Evolutionary conservation across 805 yeast species (phyloP).

Genomic region (Saccharomycopsis vini): DNA sequence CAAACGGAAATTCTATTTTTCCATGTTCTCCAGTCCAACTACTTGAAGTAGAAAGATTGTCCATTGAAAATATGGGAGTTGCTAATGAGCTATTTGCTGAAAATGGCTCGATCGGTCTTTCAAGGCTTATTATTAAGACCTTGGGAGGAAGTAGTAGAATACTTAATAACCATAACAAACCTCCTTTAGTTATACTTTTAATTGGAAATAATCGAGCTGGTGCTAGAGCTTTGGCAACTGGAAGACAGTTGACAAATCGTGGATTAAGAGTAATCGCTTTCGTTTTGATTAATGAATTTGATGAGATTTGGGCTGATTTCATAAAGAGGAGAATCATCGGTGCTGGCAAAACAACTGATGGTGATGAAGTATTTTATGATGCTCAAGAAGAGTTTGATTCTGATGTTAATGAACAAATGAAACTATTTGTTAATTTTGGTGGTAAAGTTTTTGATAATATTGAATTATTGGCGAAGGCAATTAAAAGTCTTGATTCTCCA

Average conservation of each 20-base stretch:
- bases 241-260: conserved; percentile 67
- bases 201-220: conserved; percentile 75
- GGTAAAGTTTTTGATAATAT: conserved; percentile 50
- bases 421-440: conserved; percentile 50
- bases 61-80: conserved; percentile 45
- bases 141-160: conserved; percentile 67
- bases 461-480: conserved; percentile 29
- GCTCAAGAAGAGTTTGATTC: conserved; percentile 33
- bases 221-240: conserved; percentile 65
- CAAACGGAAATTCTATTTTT: conserved; percentile 31
- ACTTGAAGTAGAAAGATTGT: conserved; percentile 59
- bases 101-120: conserved; percentile 59
- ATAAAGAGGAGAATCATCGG: neutral
- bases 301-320: conserved; percentile 16
- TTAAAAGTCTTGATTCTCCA: conserved; percentile 53
- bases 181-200: conserved; percentile 65
- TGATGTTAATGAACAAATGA: conserved; percentile 41
- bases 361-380: conserved; percentile 22
- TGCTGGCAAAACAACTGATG: too few relatives aligned
- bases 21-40: conserved; percentile 72
- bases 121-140: conserved; percentile 47
- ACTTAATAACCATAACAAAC: conserved; percentile 61
- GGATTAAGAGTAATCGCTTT: conserved; percentile 61
- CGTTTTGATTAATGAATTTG: conserved; percentile 15
- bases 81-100: conserved; percentile 43